Conservation (phyloP, 805 yeast genomes). For the Priceomyces carsonii region DNA sequence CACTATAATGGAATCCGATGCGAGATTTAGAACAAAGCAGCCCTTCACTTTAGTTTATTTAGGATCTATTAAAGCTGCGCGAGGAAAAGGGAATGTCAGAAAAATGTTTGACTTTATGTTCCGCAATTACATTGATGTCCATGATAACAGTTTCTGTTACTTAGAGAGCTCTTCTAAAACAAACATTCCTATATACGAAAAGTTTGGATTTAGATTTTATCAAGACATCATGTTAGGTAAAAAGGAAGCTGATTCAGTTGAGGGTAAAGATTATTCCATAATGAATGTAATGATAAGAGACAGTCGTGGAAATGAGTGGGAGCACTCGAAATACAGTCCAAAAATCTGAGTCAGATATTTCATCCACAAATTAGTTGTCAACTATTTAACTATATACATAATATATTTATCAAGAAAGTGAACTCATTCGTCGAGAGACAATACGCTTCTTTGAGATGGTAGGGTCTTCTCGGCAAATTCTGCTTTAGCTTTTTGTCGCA, state of each 20-base stretch:
- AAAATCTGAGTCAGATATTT: too few relatives aligned
- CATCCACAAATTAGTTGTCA: slow-evolving; percentile 12
- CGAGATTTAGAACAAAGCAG: slow-evolving; percentile 34
- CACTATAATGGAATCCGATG: slow-evolving; percentile 44
- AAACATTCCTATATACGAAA: slow-evolving; percentile 55
- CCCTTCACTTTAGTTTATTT: slow-evolving; percentile 47
- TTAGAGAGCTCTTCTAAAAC: slow-evolving; percentile 48
- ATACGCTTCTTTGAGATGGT: slow-evolving; percentile 58
- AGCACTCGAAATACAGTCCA: too few relatives aligned
- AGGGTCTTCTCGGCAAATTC: slow-evolving; percentile 53
- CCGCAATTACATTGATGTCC: slow-evolving; percentile 43
- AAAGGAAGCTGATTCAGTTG: slow-evolving; percentile 22
- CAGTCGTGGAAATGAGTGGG: slow-evolving; percentile 36
- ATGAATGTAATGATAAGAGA: slow-evolving; percentile 48
- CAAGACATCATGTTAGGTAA: slow-evolving; percentile 50
- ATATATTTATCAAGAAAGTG: slow-evolving; percentile 2
- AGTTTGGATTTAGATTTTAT: slow-evolving; percentile 50
- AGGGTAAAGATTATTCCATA: slow-evolving; percentile 40
- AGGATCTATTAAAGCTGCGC: slow-evolving; percentile 44
- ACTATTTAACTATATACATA: slow-evolving; percentile 4
- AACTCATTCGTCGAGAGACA: slow-evolving; percentile 42
- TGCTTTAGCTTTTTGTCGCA: slow-evolving; percentile 50
- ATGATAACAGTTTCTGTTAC: slow-evolving; percentile 40
- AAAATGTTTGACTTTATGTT: slow-evolving; percentile 51
- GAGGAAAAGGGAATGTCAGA: slow-evolving; percentile 59